Evolutionary conservation across 768 basidiomycete species (phyloP).

Genomic region (Leccinum uliginosum): DNA sequence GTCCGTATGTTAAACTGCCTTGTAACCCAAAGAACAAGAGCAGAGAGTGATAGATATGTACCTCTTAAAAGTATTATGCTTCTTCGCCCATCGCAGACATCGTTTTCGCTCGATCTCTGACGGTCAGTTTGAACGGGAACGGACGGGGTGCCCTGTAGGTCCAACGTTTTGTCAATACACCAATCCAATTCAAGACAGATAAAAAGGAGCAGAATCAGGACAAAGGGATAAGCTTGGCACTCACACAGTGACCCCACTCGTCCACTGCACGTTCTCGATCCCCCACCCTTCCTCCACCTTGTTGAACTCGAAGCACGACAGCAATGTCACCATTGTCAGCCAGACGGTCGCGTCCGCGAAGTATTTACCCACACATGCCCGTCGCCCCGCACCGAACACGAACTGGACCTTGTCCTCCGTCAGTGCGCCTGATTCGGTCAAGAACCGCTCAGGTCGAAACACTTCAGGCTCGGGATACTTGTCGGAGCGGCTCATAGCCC

Average conservation of each 20-base stretch:
- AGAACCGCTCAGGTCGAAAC: constrained; percentile 3
- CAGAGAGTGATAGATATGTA: neutral
- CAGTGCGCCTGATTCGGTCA: neutral
- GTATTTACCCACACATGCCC: neutral
- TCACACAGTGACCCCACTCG: constrained; percentile 1
- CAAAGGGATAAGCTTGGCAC: neutral
- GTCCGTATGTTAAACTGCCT: neutral
- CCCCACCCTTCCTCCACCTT: constrained; percentile 2
- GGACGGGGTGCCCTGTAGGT: neutral
- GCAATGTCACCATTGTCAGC: constrained; percentile 1
- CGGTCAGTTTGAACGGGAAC: constrained; percentile 3
- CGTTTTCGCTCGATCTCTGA: neutral
- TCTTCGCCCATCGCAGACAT: neutral
- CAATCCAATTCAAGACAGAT: neutral
- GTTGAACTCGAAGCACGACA: constrained; percentile 7
- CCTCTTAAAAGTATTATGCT: neutral
- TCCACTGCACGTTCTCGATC: neutral
- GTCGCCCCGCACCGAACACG: constrained; percentile 1
- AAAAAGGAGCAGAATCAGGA: neutral
- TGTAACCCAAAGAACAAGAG: neutral
- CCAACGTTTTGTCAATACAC: neutral
- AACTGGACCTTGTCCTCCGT: neutral
- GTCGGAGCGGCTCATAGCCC: constrained; percentile 4
- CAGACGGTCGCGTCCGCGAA: constrained; percentile 2
- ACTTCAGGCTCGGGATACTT: constrained; percentile 1